Base-by-base conservation (phyloP, 805 yeast genomes). In the Candida nitratophila region DNA sequence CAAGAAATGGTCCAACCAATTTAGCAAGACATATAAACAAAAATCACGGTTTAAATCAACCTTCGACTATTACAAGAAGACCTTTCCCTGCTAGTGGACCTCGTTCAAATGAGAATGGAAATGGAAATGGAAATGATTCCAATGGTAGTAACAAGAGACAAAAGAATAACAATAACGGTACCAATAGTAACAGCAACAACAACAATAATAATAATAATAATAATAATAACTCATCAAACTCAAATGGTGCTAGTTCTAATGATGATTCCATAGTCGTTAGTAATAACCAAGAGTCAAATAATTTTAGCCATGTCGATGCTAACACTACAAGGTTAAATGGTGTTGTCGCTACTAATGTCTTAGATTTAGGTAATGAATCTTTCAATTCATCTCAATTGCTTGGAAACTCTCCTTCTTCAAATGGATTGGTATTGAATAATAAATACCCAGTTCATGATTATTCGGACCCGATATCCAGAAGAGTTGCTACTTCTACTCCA, bases 1-100 rank as follows among this genome's bases (percentile, higher is more conserved):
- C 63, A 20, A 51, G 66, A 44, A 63, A 63, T 43, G 68, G 68
- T 3, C 66, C 66, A 8, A 61, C 66, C 0, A 63, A 63, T 41
- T 48, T 63, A 31, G 60, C 65, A 2, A 53, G 65, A 38, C 68
- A 63, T 42, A 45, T 63, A 11, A 52, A 42, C 26, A 58, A 56
- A 37, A 47, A 60, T 15, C 67, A 63, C 44, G 41, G 51, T 17
- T 47, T 59, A 27, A 50, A 52, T n/a, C 56, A 52, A 30, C 56
- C 60, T 14, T 54, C 60, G 2, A 35, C 52, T 12, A 55, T 54
- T 14, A 51, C 61, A 5, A 47, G 65, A 40, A 47, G 63, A 33
- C 64, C 65, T 10, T 60, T 59, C 44, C 45, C 19, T 34, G 24
- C 22, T 24, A 10, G 10, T 24, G 27, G 27, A 24, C 10, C 10